Percentiles rank a stretch among this genome's conserved stretches.
Evolutionary conservation across 2,329 filamentous ascomycete genomes (phyloP).

Genomic region (Talaromyces amestolkiae): DNA sequence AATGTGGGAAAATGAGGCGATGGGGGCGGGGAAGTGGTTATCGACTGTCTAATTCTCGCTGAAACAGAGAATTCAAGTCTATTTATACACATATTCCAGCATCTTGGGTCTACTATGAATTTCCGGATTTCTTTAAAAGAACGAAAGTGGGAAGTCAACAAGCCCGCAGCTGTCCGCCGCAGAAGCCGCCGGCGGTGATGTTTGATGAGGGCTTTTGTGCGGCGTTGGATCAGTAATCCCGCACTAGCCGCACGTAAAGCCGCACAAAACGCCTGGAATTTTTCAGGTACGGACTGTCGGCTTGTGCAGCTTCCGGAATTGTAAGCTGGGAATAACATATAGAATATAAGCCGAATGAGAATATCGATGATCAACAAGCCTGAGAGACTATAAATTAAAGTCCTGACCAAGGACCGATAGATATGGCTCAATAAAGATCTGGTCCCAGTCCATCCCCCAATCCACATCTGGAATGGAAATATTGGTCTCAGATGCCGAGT

Average conservation of each 20-base stretch:
- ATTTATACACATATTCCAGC: not conserved
- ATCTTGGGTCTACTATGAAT: not conserved
- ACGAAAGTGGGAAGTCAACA: not conserved
- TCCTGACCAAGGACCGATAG: constrained; percentile 27
- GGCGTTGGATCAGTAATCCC: not conserved
- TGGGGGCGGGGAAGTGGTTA: not conserved
- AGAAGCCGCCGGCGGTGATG: not conserved
- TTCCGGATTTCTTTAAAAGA: not conserved
- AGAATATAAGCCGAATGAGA: no score
- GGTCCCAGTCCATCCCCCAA: constrained; percentile 31
- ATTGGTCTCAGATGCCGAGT: constrained; percentile 14
- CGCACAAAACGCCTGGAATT: not conserved
- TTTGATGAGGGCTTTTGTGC: not conserved
- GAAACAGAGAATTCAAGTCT: not conserved
- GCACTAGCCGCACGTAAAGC: not conserved
- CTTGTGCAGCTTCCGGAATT: not conserved
- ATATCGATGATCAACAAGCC: not conserved
- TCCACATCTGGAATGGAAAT: constrained; percentile 23
- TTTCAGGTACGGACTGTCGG: not conserved
- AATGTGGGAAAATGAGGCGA: not conserved
- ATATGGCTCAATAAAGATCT: constrained; percentile 34
- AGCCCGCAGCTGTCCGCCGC: not conserved
- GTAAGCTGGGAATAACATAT: not conserved
- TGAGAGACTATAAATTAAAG: not conserved
- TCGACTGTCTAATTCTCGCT: not conserved